phyloP scores from a whole-genome alignment of 1,284 basidiomycete genomes.

The Leccinum subrobustum region DNA sequence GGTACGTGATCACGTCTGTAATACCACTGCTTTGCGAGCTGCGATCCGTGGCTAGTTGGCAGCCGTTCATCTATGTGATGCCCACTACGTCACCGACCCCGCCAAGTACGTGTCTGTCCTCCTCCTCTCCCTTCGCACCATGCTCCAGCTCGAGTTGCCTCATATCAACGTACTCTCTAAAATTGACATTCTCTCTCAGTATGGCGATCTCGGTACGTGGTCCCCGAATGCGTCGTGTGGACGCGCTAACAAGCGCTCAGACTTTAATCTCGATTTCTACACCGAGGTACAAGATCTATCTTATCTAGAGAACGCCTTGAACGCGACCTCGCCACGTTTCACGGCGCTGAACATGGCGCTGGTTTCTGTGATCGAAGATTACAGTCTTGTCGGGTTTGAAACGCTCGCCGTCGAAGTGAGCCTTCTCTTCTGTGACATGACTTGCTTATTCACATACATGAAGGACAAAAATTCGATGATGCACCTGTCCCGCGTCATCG shows the following conservation, averaged over 20 bases:
- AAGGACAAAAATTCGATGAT: constrained; percentile 94
- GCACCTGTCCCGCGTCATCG: constrained; percentile 76
- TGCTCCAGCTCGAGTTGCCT: constrained; percentile 97
- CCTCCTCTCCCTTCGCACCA: constrained; percentile 88
- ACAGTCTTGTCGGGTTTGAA: constrained; percentile 93
- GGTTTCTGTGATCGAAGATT: constrained; percentile 92
- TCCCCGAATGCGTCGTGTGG: neutral
- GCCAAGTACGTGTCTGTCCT: constrained; percentile 94
- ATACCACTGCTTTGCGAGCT: constrained; percentile 7
- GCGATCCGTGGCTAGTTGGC: constrained; percentile 64
- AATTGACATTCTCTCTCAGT: constrained; percentile 85
- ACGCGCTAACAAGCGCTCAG: constrained; percentile 41
- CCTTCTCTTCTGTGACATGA: neutral
- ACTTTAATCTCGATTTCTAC: constrained; percentile 97
- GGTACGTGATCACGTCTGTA: constrained; percentile 50
- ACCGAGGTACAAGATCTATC: constrained; percentile 97
- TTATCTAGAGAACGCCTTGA: constrained; percentile 80
- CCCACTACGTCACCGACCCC: constrained; percentile 95
- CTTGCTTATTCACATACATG: neutral
- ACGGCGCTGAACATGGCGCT: constrained; percentile 85
- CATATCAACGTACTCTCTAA: constrained; percentile 98
- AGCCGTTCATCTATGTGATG: constrained; percentile 93
- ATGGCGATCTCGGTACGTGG: constrained; percentile 79
- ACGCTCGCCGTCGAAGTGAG: constrained; percentile 92
- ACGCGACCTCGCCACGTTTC: constrained; percentile 64